Evolutionary conservation across 495 filamentous ascomycete species (phyloP), one percentile per base, ranked within the genome.

Genomic region (Hypoxylon intermedium): DNA sequence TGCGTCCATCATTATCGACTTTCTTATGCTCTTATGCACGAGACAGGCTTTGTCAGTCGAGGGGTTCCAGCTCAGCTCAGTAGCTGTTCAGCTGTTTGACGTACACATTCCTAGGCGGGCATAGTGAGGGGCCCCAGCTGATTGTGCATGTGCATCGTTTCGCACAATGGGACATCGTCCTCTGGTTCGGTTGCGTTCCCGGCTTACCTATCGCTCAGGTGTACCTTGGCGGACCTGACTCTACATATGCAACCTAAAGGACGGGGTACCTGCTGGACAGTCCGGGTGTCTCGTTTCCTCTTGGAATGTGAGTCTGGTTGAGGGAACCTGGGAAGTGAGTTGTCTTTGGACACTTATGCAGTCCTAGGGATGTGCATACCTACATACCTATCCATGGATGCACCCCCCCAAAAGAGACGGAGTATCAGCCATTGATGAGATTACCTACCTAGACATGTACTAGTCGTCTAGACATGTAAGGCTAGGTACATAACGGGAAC

Each of bases 71-170:
- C 58, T 58, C 45, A 58, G 54, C 54, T 49, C 37, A 33, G 3
- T 26, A 26, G 5, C 13, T 38, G 36, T 38, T 38, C 19, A 46
- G 34, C 34, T 53, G 46, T 52, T 23, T 42, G 9, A 46, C 13
- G 24, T 18, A n/a, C 44, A 38, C 46, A 58, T 58, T 57, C 42
- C 53, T 37, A 42, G 7, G 51, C 37, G 12, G 37, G 45, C 5
- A 38, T 61, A 61, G 51, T 50, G 58, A 61, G 58, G 53, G 47
- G 60, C 44, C 56, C 38, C 43, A 51, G 58, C 51, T 62, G 51
- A 50, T 62, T 62, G 51, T 46, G 51, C 58, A 56, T 54, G 58
- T 55, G 58, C 52, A 53, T 51, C 33, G 34, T 53, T n/a, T 45
- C 41, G n/a, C 13, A 55, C 28, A 37, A 61, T 50, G 59, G 53